phyloP scores from a whole-genome alignment of 257 asterid species.

The Agastache rugosa region DNA sequence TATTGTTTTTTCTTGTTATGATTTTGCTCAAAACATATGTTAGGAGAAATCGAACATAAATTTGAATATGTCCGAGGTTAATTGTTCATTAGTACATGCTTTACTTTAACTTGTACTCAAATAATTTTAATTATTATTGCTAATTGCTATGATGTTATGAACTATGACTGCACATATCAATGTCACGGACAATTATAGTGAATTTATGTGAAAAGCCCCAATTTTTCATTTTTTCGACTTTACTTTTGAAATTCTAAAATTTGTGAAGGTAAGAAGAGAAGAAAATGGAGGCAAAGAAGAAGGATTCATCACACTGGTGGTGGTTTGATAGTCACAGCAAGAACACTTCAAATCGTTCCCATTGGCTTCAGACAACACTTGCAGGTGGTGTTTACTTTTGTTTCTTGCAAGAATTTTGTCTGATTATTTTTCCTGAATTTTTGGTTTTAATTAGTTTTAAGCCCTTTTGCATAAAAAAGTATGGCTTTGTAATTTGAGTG shows the following conservation, averaged over 20 bases:
- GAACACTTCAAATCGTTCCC: constrained; percentile 54
- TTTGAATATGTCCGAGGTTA: neutral
- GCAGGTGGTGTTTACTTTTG: constrained; percentile 48
- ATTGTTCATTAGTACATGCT: neutral
- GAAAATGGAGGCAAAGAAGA: constrained; percentile 57
- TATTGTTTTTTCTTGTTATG: neutral
- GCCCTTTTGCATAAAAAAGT: neutral
- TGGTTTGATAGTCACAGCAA: constrained; percentile 75
- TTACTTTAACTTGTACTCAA: no score
- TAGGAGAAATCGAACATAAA: neutral
- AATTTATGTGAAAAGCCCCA: no score
- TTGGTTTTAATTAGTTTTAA: neutral
- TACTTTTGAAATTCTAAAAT: neutral
- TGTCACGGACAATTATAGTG: neutral
- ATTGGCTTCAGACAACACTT: constrained; percentile 89
- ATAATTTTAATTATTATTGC: neutral
- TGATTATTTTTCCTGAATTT: neutral
- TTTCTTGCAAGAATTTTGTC: neutral
- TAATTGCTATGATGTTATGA: neutral
- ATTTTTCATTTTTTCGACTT: neutral
- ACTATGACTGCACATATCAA: neutral
- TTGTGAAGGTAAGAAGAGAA: constrained; percentile 47
- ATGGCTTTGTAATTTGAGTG: neutral
- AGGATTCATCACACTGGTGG: constrained; percentile 72
- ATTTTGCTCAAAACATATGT: neutral